A percentile compares a stretch with the other conserved stretches of the same genome.
Evolutionary conservation across 495 filamentous ascomycete species (phyloP).

Genomic region (Aeminium ludgeri): DNA sequence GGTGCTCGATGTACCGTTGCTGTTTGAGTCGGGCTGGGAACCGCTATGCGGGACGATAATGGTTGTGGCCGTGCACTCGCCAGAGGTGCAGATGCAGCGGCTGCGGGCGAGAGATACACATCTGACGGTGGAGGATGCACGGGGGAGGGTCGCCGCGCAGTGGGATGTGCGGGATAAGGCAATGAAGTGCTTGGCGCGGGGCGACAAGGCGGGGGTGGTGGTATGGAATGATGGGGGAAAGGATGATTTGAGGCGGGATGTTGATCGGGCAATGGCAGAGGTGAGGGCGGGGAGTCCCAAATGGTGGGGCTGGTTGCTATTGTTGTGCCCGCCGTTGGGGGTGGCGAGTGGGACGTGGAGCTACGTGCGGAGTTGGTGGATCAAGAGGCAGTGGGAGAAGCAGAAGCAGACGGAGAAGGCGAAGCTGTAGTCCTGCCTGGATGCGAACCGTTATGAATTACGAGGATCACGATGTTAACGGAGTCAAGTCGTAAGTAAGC

Average conservation of each 20-base stretch:
- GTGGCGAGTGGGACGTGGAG: slow-evolving; percentile 46
- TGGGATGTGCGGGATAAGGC: slow-evolving; percentile 72
- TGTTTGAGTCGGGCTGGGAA: slow-evolving; percentile 79
- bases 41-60: slow-evolving; percentile 61
- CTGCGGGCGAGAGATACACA: slow-evolving; percentile 54
- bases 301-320: slow-evolving; percentile 68
- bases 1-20: slow-evolving; percentile 79
- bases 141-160: slow-evolving; percentile 68
- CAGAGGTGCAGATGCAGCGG: slow-evolving; percentile 60
- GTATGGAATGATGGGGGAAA: slow-evolving; percentile 72
- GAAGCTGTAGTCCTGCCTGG: slow-evolving; percentile 33
- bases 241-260: slow-evolving; percentile 46
- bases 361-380: slow-evolving; percentile 47
- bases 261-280: slow-evolving; percentile 43
- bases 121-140: slow-evolving; percentile 60
- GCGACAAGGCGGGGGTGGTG: slow-evolving; percentile 48
- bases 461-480: too few species aligned
- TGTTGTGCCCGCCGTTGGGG: slow-evolving; percentile 55
- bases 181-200: slow-evolving; percentile 44
- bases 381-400: slow-evolving; percentile 52
- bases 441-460: too few species aligned
- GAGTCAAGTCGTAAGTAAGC: too few species aligned
- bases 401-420: slow-evolving; percentile 49
- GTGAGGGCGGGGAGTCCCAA: slow-evolving; percentile 46
- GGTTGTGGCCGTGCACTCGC: slow-evolving; percentile 65